Conservation (phyloP, 805 yeast species). For the Ogataea populi-albae region DNA sequence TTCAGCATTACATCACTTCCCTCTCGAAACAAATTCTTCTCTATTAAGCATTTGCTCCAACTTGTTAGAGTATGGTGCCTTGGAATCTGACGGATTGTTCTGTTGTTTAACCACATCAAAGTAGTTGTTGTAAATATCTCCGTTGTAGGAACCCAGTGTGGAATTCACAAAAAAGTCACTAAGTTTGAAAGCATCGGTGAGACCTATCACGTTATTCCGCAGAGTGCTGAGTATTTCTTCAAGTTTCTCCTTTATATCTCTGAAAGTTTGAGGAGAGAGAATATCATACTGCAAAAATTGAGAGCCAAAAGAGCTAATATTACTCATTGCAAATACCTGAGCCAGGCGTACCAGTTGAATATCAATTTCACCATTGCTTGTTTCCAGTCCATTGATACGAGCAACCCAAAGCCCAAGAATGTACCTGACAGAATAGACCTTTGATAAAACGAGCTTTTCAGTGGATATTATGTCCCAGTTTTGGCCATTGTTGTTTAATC, state of each 20-base stretch:
- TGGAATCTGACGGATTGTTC: slow-evolving; percentile 50
- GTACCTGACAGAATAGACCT: slow-evolving; percentile 50
- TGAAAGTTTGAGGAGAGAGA: slow-evolving; percentile 48
- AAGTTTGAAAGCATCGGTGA: slow-evolving; percentile 81
- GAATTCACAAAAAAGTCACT: slow-evolving; percentile 81
- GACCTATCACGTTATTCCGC: slow-evolving; percentile 68
- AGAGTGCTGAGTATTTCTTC: slow-evolving; percentile 46
- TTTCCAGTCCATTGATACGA: slow-evolving; percentile 23
- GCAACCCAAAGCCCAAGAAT: slow-evolving; percentile 41
- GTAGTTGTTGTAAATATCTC: slow-evolving; percentile 80
- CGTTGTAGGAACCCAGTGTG: slow-evolving; percentile 76
- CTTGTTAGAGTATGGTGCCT: slow-evolving; percentile 56
- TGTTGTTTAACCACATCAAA: slow-evolving; percentile 48
- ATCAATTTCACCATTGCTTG: slow-evolving; percentile 40
- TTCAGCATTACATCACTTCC: too few relatives aligned
- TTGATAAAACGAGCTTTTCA: slow-evolving; percentile 46
- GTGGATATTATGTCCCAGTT: slow-evolving; percentile 47
- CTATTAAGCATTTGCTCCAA: slow-evolving; percentile 39
- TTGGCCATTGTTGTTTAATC: slow-evolving; percentile 33
- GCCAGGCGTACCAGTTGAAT: slow-evolving; percentile 53
- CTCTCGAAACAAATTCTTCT: slow-evolving; percentile 35
- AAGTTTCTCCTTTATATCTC: slow-evolving; percentile 38
- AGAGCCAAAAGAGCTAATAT: slow-evolving; percentile 69
- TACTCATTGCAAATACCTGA: slow-evolving; percentile 59
- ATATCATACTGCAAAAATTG: slow-evolving; percentile 65